These are phyloP conservation scores for Casuarina cunninghamiana DNA, from an alignment of 306 rosid species.

Conservation along the genomic window DNA sequence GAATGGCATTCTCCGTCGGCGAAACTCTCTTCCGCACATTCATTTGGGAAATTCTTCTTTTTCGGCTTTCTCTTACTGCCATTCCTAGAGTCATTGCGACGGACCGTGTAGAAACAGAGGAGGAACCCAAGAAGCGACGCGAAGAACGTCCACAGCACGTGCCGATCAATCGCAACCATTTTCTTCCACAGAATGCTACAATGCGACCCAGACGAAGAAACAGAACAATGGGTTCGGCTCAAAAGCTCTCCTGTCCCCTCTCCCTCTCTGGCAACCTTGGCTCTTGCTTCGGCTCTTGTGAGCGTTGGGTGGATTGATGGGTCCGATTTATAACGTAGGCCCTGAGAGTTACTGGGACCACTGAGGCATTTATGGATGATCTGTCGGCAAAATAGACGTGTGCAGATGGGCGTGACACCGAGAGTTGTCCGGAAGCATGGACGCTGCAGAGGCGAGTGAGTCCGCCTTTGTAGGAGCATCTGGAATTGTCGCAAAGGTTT, in stretches of 20 bases:
- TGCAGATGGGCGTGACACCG: not conserved
- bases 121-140: constrained; percentile 30
- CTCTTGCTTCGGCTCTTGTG: not conserved
- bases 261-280: not conserved
- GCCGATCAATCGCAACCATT: constrained; percentile 31
- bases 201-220: constrained; percentile 16
- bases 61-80: constrained; percentile 1
- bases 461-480: too few species aligned
- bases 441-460: too few species aligned
- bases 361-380: not conserved
- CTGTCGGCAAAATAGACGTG: not conserved
- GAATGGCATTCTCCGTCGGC: constrained; percentile 14
- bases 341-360: not conserved
- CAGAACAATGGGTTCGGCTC: not conserved
- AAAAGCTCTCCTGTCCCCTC: not conserved
- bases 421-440: too few species aligned
- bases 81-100: constrained; percentile 9
- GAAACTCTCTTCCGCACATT: constrained; percentile 1
- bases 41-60: not conserved
- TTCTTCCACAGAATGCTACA: not conserved
- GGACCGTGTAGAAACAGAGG: constrained; percentile 22
- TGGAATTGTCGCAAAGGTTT: not conserved
- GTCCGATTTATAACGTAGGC: not conserved
- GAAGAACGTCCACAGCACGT: constrained; percentile 30
- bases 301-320: not conserved